Conservation (phyloP, 345 rosid genomes). For the Psidium guajava region DNA sequence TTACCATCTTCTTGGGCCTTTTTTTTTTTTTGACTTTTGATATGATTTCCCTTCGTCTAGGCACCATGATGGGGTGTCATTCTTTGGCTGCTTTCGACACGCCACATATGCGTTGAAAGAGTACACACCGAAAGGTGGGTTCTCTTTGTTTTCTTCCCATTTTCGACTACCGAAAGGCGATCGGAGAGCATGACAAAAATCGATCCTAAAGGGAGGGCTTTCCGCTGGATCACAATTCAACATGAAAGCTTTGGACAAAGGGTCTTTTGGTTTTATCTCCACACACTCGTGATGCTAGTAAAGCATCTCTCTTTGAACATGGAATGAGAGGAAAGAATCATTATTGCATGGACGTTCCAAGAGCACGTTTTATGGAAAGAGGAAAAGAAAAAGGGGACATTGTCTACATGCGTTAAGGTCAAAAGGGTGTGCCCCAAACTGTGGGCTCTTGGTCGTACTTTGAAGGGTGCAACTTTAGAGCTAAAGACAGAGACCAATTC, state of each 20-base stretch:
- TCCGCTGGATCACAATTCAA: not conserved
- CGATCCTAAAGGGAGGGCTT: not conserved
- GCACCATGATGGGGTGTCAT: not conserved
- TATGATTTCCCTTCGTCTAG: not conserved
- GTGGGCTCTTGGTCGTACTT: not conserved
- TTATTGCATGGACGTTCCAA: not conserved
- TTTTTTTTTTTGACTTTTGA: not conserved
- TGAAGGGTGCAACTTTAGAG: not conserved
- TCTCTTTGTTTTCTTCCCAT: not conserved
- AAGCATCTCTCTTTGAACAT: not conserved
- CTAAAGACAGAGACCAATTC: not conserved
- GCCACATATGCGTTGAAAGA: not conserved
- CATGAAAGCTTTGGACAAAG: not conserved
- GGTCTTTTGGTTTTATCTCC: not conserved
- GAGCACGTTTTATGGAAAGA: not conserved
- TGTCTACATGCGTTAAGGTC: not conserved
- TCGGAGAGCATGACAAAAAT: not conserved
- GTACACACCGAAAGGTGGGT: constrained; percentile 5
- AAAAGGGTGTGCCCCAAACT: not conserved
- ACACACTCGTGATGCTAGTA: not conserved
- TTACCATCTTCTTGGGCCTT: not conserved
- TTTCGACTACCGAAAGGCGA: not conserved
- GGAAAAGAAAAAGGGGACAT: not conserved
- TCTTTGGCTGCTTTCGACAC: not conserved
- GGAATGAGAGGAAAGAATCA: not conserved